A percentile compares a stretch with the other conserved stretches of the same genome.
These are phyloP conservation scores for Kodamaea lidongshanica DNA, from an alignment of 805 yeast genomes.

Conservation along the genomic window DNA sequence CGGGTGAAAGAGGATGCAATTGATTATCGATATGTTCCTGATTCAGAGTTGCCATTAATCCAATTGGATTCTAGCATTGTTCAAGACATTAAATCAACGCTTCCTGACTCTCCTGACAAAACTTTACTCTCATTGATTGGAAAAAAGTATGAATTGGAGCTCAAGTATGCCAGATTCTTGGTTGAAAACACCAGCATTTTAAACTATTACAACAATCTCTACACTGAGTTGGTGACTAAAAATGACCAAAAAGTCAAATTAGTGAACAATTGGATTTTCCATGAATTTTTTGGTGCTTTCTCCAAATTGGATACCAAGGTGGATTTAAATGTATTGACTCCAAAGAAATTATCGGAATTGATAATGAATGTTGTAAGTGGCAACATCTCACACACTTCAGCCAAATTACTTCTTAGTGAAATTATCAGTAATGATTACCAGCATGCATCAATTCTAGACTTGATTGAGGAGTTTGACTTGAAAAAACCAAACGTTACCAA, in stretches of 20 bases:
- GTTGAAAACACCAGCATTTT: slow-evolving; percentile 45
- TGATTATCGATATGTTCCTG: slow-evolving; percentile 93
- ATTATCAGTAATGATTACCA: slow-evolving; percentile 41
- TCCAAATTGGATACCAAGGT: slow-evolving; percentile 42
- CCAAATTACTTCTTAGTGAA: slow-evolving; percentile 57
- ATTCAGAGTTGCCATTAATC: slow-evolving; percentile 74
- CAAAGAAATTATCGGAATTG: slow-evolving; percentile 47
- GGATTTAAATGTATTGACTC: slow-evolving; percentile 25
- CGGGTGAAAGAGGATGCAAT: slow-evolving; percentile 75
- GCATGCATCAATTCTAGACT: slow-evolving; percentile 24
- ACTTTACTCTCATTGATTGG: slow-evolving; percentile 40
- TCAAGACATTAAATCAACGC: slow-evolving; percentile 29
- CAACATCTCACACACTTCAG: slow-evolving; percentile 60
- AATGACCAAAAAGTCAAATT: slow-evolving; percentile 25
- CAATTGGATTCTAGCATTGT: slow-evolving; percentile 39
- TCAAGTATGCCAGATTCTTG: slow-evolving; percentile 72
- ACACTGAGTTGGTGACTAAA: slow-evolving; percentile 15
- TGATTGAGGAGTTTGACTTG: slow-evolving; percentile 54
- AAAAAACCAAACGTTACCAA: slow-evolving; percentile 23
- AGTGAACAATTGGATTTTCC: slow-evolving; percentile 75
- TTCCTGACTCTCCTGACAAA: slow-evolving; percentile 63
- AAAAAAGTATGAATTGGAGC: slow-evolving; percentile 49
- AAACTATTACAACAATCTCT: slow-evolving; percentile 47
- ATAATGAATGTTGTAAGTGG: slow-evolving; percentile 42
- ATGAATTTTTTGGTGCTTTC: slow-evolving; percentile 69